Base-by-base conservation (phyloP, 1,139 yeast genomes). In the Candida tropicalis region DNA sequence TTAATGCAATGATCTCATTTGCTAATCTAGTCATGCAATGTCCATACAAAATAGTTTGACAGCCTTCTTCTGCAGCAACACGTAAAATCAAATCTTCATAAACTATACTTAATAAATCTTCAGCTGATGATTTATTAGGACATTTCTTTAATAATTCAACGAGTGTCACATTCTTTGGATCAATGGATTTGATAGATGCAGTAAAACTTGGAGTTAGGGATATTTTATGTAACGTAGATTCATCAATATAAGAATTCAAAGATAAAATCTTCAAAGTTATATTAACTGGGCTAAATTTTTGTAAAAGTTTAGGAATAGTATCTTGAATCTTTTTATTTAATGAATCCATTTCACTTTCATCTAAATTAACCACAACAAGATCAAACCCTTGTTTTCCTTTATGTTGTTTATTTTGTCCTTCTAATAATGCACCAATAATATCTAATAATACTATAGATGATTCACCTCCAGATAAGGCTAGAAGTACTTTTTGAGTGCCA, bases 21-120 rank as follows among this genome's bases (percentile, higher is more conserved):
- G 98, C 96, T 12, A 91, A 60, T 41, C 84, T 75, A 1, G 96
- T 87, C 91, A 88, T 87, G 15, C 88, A 81, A 57, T 86, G 87
- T 0, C 95, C 89, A 65, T 81, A 83, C 2, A 89, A 48, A 1
- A 90, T 68, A 4, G 87, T 77, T 15, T 76, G 71, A 48, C 84
- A 79, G 0, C 64, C 60, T 25, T 70, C 64, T 12, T 65, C 60
- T 12, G 55, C 54, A 0, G 91, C 87, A 16, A 75, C 66, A 33
- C 69, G 62, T 35, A 74, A 58, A 3, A 84, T 63, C 2, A 84
- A 56, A 38, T 75, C 77, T 12, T 73, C 72, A 32, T 70, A 66
- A 2, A 87, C 67, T 2, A 82, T 62, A 4, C 70, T 65, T 13
- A 71, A 50, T 20, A 87, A 62, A 59, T 89, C 96, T 53, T 84